A percentile compares a stretch with the other conserved stretches of the same genome.
Conservation (phyloP, 306 rosid genomes). For the Gynostemma pentaphyllum region DNA sequence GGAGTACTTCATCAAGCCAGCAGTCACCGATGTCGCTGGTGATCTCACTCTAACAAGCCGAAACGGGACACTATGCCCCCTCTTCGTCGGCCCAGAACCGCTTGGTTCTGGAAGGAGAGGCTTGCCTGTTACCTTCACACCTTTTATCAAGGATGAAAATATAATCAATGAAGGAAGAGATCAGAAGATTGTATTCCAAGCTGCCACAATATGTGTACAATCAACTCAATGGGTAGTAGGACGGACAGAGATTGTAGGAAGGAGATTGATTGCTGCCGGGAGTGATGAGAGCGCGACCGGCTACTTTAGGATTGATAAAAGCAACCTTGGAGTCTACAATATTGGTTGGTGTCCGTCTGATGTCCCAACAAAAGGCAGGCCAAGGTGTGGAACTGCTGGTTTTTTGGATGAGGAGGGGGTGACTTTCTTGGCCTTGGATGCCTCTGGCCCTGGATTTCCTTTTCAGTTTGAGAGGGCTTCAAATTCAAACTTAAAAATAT, state of each 20-base stretch:
- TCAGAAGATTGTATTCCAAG: background rate
- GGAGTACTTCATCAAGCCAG: conserved; percentile 7
- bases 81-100: background rate
- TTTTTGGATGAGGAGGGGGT: conserved; percentile 11
- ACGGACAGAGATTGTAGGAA: background rate
- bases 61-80: background rate
- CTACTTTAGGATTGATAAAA: background rate
- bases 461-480: conserved; percentile 8
- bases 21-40: background rate
- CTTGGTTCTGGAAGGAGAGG: background rate
- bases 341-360: conserved; percentile 2
- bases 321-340: background rate
- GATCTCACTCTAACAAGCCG: background rate
- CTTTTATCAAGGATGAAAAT: background rate
- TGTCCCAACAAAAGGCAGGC: background rate
- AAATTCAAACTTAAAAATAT: background rate
- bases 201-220: background rate
- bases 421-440: conserved; percentile 9
- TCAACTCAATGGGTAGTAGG: conserved; percentile 8
- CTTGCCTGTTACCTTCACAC: background rate
- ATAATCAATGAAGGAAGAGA: background rate
- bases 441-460: background rate
- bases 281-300: background rate
- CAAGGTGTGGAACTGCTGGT: conserved; percentile 7
- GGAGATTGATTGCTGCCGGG: background rate